These are phyloP conservation scores for Musa balbisiana DNA, from an alignment of 202 grass and related monocot genomes.

Conservation along the genomic window DNA sequence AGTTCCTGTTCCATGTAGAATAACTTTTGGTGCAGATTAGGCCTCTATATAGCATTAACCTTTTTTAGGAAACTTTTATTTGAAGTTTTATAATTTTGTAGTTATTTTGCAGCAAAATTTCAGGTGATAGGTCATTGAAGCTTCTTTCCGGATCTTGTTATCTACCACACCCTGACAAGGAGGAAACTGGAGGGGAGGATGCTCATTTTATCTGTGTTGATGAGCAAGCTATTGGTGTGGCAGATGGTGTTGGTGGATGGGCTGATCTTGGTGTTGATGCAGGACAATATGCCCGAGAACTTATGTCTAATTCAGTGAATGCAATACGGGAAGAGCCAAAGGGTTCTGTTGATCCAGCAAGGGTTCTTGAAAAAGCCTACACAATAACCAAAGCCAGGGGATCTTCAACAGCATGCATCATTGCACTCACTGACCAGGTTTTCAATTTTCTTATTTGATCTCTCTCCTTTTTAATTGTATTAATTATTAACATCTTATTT, in stretches of 20 bases:
- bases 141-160: neutral
- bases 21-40: neutral
- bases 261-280: neutral
- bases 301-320: conserved; percentile 4
- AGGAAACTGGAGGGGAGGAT: conserved; percentile 2
- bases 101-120: neutral
- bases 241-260: conserved; percentile 3
- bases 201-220: conserved; percentile 1
- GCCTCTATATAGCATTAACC: neutral
- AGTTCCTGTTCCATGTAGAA: neutral
- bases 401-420: conserved; percentile 2
- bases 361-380: neutral
- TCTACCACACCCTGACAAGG: neutral
- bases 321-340: neutral
- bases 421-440: neutral
- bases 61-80: neutral
- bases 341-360: neutral
- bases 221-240: neutral
- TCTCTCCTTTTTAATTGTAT: no score
- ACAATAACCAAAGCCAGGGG: neutral
- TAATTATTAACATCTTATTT: no score
- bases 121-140: neutral
- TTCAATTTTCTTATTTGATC: no score
- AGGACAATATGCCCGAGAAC: neutral
- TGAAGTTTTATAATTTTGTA: neutral